Evolutionary conservation across 2,329 filamentous ascomycete genomes (phyloP), one percentile per base, ranked within the genome.

Genomic region (Penicillium sp.): DNA sequence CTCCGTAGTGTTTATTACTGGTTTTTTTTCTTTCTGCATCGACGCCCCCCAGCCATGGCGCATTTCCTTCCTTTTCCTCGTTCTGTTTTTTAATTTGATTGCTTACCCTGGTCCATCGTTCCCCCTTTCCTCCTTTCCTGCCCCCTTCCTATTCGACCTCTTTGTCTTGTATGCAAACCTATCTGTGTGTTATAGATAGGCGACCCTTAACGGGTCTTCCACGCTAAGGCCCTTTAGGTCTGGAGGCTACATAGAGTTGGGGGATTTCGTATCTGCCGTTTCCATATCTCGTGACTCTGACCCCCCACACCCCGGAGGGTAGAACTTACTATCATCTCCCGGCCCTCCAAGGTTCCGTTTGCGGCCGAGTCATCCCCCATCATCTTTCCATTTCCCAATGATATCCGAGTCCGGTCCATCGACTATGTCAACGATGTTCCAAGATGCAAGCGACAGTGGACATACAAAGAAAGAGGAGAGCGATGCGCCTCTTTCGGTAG

Each of bases 201-300:
- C 23, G 55, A 58, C 60, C 61, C 53, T 62, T 40, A 53, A 62
- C 61, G 62, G 62, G 62, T 59, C 57, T 58, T 32, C 45, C 45
- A 58, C 59, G 58, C 61, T 61, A 62, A 58, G 49, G 50, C 60
- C 50, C 34, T 56, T 58, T 60, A 46, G 59, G 57, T 56, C 47
- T 42, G 53, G 61, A 62, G 61, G 60, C 58, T 62, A 58, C 23
- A 23, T 23, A 23, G 5, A 23, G 59, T 51, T 60, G 51, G 47
- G 40, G 41, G 42, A 54, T 45, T 54, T 60, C 57, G 54, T 60
- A 55, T 51, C 19, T 14, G n/a, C 26, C 19, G 14, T 4, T 39
- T 36, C 19, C 30, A 32, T 32, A 47, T 10, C 42, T 26, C 18
- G 50, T 44, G 51, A 43, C 46, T 50, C 38, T 16, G 29, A 50